Conservation (phyloP, 768 basidiomycete species). For the Dioszegia aurantiaca region DNA sequence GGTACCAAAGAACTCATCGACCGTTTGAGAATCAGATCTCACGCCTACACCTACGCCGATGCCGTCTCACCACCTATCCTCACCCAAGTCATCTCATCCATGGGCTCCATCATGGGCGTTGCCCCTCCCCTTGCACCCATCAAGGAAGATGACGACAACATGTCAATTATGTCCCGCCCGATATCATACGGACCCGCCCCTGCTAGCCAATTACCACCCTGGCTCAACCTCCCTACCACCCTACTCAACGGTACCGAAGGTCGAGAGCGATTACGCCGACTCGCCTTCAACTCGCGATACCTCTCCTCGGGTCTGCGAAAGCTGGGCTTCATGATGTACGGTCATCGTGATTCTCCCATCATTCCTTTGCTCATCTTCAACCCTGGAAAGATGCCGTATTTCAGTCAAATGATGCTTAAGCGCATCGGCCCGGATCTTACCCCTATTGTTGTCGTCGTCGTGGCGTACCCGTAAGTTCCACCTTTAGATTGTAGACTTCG, state of each 20-base stretch:
- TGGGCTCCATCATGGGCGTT: constrained; percentile 93
- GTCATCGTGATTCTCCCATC: constrained; percentile 84
- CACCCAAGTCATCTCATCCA: constrained; percentile 83
- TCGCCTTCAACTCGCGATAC: constrained; percentile 95
- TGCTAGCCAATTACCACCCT: constrained; percentile 64
- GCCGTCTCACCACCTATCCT: constrained; percentile 85
- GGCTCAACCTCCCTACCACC: constrained; percentile 70
- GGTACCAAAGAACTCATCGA: constrained; percentile 78
- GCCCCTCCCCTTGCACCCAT: constrained; percentile 52
- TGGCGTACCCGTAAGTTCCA: constrained; percentile 62
- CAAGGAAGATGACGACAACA: constrained; percentile 52
- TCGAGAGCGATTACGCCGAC: constrained; percentile 70
- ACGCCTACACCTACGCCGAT: constrained; percentile 83
- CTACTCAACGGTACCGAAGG: constrained; percentile 84
- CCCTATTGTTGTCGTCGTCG: constrained; percentile 83
- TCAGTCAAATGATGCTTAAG: constrained; percentile 76
- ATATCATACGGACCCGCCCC: constrained; percentile 63
- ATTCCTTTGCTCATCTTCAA: constrained; percentile 89
- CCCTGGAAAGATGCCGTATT: constrained; percentile 88
- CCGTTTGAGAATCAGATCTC: constrained; percentile 72
- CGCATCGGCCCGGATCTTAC: constrained; percentile 58
- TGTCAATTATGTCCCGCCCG: constrained; percentile 41
- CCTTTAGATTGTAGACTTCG: neutral
- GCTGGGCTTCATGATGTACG: constrained; percentile 95
- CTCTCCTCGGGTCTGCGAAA: constrained; percentile 79